These are phyloP conservation scores for Ganoderma multipileum DNA, from an alignment of 1,284 basidiomycete species.

Conservation along the genomic window DNA sequence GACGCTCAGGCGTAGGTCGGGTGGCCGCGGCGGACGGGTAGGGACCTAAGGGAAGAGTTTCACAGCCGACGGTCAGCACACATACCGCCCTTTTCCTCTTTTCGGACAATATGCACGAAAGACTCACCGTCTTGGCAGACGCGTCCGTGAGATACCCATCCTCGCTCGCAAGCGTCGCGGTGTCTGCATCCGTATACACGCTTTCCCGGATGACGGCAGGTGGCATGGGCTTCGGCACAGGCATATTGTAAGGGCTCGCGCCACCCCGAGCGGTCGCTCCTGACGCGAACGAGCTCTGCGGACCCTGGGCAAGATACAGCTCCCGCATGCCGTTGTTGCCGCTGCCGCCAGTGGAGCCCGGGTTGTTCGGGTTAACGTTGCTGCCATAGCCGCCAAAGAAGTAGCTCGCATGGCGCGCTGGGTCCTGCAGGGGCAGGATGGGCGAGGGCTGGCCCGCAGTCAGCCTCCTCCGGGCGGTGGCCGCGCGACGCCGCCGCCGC, in stretches of 20 bases:
- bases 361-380: neutral
- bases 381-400: slow-evolving; percentile 22
- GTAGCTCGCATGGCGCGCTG: slow-evolving; percentile 43
- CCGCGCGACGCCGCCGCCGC: slow-evolving; percentile 32
- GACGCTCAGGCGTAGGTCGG: slow-evolving; percentile 23
- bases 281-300: slow-evolving; percentile 9
- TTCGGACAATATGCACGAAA: neutral
- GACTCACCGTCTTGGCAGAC: slow-evolving; percentile 22
- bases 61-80: neutral
- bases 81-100: neutral
- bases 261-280: neutral
- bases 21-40: slow-evolving; percentile 21
- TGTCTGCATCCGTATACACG: slow-evolving; percentile 11
- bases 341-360: neutral
- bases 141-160: slow-evolving; percentile 17
- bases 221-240: slow-evolving; percentile 15
- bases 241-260: slow-evolving; percentile 7
- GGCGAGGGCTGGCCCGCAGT: slow-evolving; percentile 35
- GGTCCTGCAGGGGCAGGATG: slow-evolving; percentile 49
- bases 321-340: slow-evolving; percentile 13
- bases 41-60: slow-evolving; percentile 9
- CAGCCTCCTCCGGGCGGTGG: slow-evolving; percentile 12
- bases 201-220: slow-evolving; percentile 17
- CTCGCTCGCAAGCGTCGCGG: slow-evolving; percentile 16
- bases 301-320: slow-evolving; percentile 14